phyloP scores from a whole-genome alignment of 2,329 filamentous ascomycete genomes.

The Colletotrichum tabaci region DNA sequence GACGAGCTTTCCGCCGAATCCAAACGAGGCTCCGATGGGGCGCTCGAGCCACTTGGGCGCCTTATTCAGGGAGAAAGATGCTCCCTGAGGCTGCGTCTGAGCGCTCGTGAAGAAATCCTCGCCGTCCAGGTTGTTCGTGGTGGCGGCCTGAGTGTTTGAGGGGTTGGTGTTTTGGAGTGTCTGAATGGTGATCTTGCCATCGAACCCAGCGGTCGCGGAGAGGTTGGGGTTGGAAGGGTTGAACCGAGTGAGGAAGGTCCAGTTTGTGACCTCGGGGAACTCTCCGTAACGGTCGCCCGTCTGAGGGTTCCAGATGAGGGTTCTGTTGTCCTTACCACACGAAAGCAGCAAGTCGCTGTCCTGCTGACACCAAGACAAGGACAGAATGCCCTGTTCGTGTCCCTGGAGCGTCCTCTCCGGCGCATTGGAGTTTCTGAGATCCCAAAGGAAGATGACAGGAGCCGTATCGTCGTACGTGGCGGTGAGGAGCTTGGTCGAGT shows the following conservation, averaged over 20 bases:
- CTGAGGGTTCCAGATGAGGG: constrained; percentile 95
- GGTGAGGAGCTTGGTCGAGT: constrained; percentile 93
- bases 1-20: constrained; percentile 94
- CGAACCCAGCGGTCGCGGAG: constrained; percentile 95
- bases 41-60: constrained; percentile 93
- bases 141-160: constrained; percentile 75
- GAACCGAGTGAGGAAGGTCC: constrained; percentile 97
- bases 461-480: constrained; percentile 91
- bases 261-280: constrained; percentile 98
- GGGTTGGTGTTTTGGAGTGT: constrained; percentile 95
- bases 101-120: constrained; percentile 98
- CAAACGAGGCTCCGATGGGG: constrained; percentile 90
- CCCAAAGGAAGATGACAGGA: constrained; percentile 93
- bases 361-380: constrained; percentile 94
- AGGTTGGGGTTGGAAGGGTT: constrained; percentile 94
- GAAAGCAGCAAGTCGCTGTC: constrained; percentile 92
- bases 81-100: constrained; percentile 90
- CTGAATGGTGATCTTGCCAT: constrained; percentile 95
- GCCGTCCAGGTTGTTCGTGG: constrained; percentile 82
- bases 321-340: constrained; percentile 96
- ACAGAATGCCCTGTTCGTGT: constrained; percentile 95
- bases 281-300: constrained; percentile 91
- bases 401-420: constrained; percentile 90
- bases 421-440: constrained; percentile 94
- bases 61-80: constrained; percentile 87